Evolutionary conservation across 108 stramenopile species (phyloP).

Genomic region (Nitzschia sp.): DNA sequence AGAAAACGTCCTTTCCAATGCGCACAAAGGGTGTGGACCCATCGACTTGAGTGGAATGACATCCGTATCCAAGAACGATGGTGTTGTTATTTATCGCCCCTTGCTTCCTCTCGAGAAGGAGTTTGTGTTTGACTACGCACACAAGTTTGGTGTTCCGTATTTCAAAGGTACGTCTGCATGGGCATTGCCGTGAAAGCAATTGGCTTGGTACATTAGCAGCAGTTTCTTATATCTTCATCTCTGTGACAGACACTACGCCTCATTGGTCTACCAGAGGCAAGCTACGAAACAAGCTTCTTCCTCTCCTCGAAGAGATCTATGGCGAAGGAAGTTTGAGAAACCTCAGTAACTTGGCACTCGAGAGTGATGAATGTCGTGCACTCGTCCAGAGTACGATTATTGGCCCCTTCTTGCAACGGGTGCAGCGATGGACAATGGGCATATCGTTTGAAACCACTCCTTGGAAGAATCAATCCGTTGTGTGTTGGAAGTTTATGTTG

Average conservation of each 20-base stretch:
- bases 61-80: constrained; percentile 77
- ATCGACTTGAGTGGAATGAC: constrained; percentile 86
- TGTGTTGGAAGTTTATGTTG: constrained; percentile 88
- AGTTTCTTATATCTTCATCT: background rate
- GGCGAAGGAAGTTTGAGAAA: constrained; percentile 89
- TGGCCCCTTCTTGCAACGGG: constrained; percentile 58
- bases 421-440: constrained; percentile 69
- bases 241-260: constrained; percentile 85
- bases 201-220: background rate
- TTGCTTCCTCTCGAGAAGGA: constrained; percentile 78
- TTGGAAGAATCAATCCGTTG: constrained; percentile 59
- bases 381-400: constrained; percentile 61
- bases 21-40: constrained; percentile 88
- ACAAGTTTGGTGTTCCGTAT: constrained; percentile 91
- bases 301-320: constrained; percentile 91
- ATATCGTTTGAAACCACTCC: constrained; percentile 58
- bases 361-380: constrained; percentile 78
- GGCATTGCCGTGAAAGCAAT: no score
- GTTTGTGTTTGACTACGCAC: constrained; percentile 87
- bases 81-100: constrained; percentile 87
- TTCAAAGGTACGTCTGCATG: constrained; percentile 97
- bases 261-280: constrained; percentile 96
- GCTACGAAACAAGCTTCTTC: constrained; percentile 87
- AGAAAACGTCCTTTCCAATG: constrained; percentile 96
- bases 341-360: constrained; percentile 72